These are phyloP conservation scores for Melanomma pulvis-pyrius DNA, from an alignment of 495 filamentous ascomycete genomes.

Conservation along the genomic window DNA sequence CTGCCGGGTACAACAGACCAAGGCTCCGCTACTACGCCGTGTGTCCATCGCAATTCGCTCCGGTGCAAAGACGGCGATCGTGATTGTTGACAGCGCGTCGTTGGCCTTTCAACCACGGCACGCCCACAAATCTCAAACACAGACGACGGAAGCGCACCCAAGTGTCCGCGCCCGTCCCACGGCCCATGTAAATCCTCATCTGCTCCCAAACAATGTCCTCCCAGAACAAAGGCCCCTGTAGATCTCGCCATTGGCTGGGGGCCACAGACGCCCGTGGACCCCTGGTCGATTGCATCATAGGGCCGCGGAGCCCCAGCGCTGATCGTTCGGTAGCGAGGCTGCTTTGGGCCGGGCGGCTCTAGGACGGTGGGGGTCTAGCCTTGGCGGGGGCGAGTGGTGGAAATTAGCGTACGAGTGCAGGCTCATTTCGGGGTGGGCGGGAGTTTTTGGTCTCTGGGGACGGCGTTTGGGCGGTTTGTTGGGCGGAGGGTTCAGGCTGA, in stretches of 20 bases:
- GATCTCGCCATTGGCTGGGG: background rate
- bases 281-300: conserved; percentile 1
- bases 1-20: background rate
- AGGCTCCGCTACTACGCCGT: background rate
- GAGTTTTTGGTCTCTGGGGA: background rate
- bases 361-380: background rate
- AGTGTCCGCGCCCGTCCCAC: background rate
- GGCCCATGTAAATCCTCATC: background rate
- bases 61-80: background rate
- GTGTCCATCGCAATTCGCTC: background rate
- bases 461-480: background rate
- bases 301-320: background rate
- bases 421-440: conserved; percentile 4
- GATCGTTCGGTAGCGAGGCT: conserved; percentile 9
- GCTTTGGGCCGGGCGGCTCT: conserved; percentile 3
- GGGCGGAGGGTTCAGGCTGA: background rate
- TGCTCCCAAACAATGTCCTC: background rate
- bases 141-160: background rate
- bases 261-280: background rate
- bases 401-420: too few relatives aligned
- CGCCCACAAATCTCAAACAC: background rate
- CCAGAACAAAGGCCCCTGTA: background rate
- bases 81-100: background rate
- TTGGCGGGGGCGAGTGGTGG: background rate
- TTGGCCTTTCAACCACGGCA: too few relatives aligned